A percentile compares a stretch with the other conserved stretches of the same genome.
These are phyloP conservation scores for Pezicula rhizophila DNA, from an alignment of 2,329 filamentous ascomycete species.

Conservation along the genomic window DNA sequence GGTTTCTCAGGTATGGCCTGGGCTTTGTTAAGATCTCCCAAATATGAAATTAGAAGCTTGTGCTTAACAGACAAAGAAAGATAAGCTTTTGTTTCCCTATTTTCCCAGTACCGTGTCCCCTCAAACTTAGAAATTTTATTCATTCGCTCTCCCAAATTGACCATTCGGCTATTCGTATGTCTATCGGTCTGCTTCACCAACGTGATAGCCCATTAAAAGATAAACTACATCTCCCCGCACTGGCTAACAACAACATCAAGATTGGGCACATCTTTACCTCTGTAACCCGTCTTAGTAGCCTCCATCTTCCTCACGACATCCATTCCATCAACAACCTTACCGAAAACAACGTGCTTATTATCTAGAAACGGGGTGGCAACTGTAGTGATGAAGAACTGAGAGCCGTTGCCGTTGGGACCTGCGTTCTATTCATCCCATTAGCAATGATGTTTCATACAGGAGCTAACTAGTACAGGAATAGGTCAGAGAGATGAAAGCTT, in stretches of 20 bases:
- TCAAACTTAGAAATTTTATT: too few relatives aligned
- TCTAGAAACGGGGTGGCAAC: conserved; percentile 82
- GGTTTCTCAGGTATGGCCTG: too few relatives aligned
- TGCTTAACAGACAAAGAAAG: too few relatives aligned
- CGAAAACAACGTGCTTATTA: conserved; percentile 92
- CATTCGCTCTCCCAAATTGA: too few relatives aligned
- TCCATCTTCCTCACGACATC: conserved; percentile 91
- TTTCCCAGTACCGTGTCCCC: too few relatives aligned
- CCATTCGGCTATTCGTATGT: too few relatives aligned
- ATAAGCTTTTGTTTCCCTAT: too few relatives aligned
- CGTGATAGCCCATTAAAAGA: not conserved
- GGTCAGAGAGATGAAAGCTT: conserved; percentile 32
- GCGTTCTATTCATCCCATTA: conserved; percentile 56
- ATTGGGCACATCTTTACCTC: conserved; percentile 72
- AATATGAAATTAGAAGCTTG: too few relatives aligned
- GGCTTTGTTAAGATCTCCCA: too few relatives aligned
- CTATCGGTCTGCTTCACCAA: too few relatives aligned
- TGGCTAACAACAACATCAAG: conserved; percentile 78
- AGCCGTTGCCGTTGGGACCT: conserved; percentile 87
- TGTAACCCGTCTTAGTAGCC: conserved; percentile 72
- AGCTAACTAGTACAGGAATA: not conserved
- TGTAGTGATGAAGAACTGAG: conserved; percentile 96
- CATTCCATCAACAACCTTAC: conserved; percentile 82
- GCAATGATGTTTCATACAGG: not conserved
- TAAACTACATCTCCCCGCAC: conserved; percentile 81